These are phyloP conservation scores for Boletellus sp. DNA, from an alignment of 1,284 basidiomycete species.

Conservation along the genomic window DNA sequence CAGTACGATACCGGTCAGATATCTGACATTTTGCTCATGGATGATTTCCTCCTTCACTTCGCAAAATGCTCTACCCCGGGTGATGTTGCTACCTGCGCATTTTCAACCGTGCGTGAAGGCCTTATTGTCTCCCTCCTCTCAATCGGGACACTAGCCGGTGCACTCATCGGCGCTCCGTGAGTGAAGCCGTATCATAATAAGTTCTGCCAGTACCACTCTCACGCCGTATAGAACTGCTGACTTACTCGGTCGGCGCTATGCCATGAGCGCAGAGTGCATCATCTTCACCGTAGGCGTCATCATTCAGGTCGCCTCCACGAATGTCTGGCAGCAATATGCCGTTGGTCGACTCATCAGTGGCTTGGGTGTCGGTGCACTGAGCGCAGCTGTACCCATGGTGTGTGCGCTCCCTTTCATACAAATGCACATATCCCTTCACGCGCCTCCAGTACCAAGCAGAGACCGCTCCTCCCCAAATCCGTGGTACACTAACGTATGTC, in stretches of 20 bases:
- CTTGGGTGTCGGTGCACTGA: slow-evolving; percentile 68
- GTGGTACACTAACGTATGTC: slow-evolving; percentile 61
- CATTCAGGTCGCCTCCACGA: slow-evolving; percentile 51
- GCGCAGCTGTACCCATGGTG: slow-evolving; percentile 73
- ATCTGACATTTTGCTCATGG: slow-evolving; percentile 73
- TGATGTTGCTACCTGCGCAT: slow-evolving; percentile 44
- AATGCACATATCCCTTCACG: neutral
- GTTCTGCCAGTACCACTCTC: neutral
- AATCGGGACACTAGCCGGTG: slow-evolving; percentile 63
- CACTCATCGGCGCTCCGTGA: slow-evolving; percentile 58
- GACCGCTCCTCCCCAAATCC: slow-evolving; percentile 72
- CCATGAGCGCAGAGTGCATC: slow-evolving; percentile 67
- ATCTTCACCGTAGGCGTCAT: slow-evolving; percentile 72
- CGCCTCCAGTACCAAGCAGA: slow-evolving; percentile 62
- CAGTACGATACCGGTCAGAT: slow-evolving; percentile 76
- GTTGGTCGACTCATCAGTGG: slow-evolving; percentile 71
- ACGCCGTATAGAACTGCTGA: slow-evolving; percentile 52
- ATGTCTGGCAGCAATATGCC: slow-evolving; percentile 60
- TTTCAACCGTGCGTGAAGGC: slow-evolving; percentile 51
- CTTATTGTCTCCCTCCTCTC: slow-evolving; percentile 70
- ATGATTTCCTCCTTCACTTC: slow-evolving; percentile 68
- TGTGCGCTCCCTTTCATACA: slow-evolving; percentile 3
- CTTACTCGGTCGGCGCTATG: slow-evolving; percentile 62
- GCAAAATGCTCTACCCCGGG: slow-evolving; percentile 44
- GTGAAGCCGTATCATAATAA: slow-evolving; percentile 17